phyloP scores from a whole-genome alignment of 345 rosid species.

The Durio zibethinus region DNA sequence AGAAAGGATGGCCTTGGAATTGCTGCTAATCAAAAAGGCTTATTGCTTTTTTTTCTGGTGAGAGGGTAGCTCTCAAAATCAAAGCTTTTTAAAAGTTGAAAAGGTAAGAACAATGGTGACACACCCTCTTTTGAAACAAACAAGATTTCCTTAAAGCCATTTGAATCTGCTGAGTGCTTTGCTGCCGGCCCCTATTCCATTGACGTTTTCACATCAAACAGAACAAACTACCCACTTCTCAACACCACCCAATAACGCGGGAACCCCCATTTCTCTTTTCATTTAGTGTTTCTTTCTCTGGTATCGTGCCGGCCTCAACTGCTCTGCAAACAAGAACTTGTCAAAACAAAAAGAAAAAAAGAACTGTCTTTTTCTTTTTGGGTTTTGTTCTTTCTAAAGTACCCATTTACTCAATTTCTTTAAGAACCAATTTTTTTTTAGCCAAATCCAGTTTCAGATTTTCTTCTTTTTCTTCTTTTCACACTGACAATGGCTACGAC shows the following conservation, averaged over 20 bases:
- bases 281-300: constrained; percentile 14
- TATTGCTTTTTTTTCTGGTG: too few species aligned
- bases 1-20: too few species aligned
- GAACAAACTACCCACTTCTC: neutral
- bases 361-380: neutral
- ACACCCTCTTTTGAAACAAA: neutral
- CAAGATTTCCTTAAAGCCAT: neutral
- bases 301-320: constrained; percentile 43
- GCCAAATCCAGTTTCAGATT: constrained; percentile 1
- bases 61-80: neutral
- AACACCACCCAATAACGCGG: constrained; percentile 29
- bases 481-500: constrained; percentile 30
- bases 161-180: neutral
- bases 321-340: neutral
- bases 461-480: neutral
- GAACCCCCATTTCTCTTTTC: constrained; percentile 33
- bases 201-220: neutral
- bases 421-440: neutral
- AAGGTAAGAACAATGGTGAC: neutral
- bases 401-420: constrained; percentile 8
- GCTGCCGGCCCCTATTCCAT: neutral
- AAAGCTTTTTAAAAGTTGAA: neutral
- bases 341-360: too few species aligned
- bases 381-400: constrained; percentile 17
- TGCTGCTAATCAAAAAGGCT: too few species aligned